phyloP scores from a whole-genome alignment of 495 filamentous ascomycete genomes.

The Filosporella fistucella region DNA sequence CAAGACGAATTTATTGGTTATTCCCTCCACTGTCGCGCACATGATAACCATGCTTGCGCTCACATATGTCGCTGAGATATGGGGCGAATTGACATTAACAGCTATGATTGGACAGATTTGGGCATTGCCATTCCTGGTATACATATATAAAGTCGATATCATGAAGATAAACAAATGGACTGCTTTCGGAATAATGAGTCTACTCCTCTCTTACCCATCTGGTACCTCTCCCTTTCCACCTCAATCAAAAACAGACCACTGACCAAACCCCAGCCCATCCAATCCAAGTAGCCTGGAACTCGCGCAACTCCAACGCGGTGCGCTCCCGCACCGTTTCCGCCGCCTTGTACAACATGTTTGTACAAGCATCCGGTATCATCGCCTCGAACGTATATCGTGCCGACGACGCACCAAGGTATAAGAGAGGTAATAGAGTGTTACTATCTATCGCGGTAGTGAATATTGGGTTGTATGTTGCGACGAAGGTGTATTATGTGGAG shows the following conservation, averaged over 20 bases:
- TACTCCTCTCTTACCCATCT: conserved; percentile 54
- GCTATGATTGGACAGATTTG: conserved; percentile 46
- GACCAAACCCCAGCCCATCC: conserved; percentile 36
- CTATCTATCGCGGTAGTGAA: conserved; percentile 50
- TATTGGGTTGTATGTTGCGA: conserved; percentile 46
- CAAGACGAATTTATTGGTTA: conserved; percentile 64
- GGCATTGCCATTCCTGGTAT: conserved; percentile 53
- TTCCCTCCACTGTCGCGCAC: conserved; percentile 51
- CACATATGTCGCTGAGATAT: conserved; percentile 34
- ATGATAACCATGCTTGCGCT: conserved; percentile 32
- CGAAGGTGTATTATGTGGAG: conserved; percentile 60
- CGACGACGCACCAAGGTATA: conserved; percentile 64
- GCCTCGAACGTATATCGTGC: conserved; percentile 56
- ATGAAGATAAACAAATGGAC: conserved; percentile 46
- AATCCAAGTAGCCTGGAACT: conserved; percentile 65
- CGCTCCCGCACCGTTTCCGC: conserved; percentile 61
- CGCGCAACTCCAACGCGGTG: conserved; percentile 63
- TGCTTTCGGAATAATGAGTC: conserved; percentile 49
- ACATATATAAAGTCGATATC: conserved; percentile 45
- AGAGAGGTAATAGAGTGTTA: conserved; percentile 60
- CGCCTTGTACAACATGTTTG: conserved; percentile 72
- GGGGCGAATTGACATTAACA: conserved; percentile 43
- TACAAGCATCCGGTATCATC: conserved; percentile 64
- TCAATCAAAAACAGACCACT: conserved; percentile 3
- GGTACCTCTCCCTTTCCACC: conserved; percentile 30